Conservation (phyloP, 2,329 filamentous ascomycete genomes). For the Cordyceps militaris region DNA sequence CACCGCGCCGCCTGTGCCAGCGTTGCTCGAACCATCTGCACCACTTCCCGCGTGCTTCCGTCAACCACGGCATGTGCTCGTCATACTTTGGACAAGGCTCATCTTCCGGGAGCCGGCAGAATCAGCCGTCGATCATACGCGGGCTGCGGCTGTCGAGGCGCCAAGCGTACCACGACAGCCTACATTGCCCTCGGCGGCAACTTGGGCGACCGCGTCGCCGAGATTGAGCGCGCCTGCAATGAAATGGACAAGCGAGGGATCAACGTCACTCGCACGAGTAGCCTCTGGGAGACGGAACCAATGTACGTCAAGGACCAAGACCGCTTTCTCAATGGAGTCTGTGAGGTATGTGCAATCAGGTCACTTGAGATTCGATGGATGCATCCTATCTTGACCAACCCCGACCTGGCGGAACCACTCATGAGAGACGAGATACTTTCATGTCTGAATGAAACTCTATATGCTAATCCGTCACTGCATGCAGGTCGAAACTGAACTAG, state of each 20-base stretch:
- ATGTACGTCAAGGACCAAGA: constrained; percentile 95
- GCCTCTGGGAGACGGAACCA: constrained; percentile 86
- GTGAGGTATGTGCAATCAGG: constrained; percentile 55
- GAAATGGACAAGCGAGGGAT: constrained; percentile 71
- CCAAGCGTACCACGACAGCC: constrained; percentile 40
- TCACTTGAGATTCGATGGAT: background rate
- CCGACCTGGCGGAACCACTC: background rate
- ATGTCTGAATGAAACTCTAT: no score
- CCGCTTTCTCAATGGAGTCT: constrained; percentile 84
- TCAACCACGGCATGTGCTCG: background rate
- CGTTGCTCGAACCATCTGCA: background rate
- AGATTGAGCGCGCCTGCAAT: constrained; percentile 77
- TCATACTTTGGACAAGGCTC: no score
- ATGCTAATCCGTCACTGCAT: background rate
- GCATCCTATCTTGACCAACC: background rate
- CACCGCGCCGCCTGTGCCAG: background rate
- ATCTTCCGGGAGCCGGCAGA: background rate
- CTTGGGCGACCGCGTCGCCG: constrained; percentile 72
- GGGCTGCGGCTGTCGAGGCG: constrained; percentile 30
- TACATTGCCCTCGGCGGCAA: constrained; percentile 93
- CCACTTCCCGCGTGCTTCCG: background rate
- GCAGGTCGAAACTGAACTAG: constrained; percentile 73
- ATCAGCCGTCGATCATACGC: constrained; percentile 18
- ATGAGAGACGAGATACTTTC: background rate
- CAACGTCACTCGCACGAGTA: constrained; percentile 70